Evolutionary conservation across 2,329 filamentous ascomycete species (phyloP).

Genomic region (Tolypocladium tropicale): DNA sequence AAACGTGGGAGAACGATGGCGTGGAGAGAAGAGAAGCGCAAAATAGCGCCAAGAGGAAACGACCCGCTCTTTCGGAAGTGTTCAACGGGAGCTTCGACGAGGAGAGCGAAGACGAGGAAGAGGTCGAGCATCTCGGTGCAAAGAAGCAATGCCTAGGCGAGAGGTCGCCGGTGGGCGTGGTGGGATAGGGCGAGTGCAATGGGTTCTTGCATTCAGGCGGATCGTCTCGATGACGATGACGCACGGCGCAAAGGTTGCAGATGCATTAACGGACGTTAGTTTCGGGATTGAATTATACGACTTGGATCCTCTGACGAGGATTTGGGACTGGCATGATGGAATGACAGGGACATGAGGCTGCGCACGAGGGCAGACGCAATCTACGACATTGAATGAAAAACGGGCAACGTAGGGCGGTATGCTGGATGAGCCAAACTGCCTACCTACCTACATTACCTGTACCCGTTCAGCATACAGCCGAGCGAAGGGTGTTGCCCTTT

Average conservation of each 20-base stretch:
- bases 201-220: not conserved
- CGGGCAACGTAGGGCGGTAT: not conserved
- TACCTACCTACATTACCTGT: too few relatives aligned
- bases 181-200: constrained; percentile 11
- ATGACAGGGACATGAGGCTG: not conserved
- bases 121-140: constrained; percentile 12
- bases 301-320: not conserved
- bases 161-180: constrained; percentile 18
- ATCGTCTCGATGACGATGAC: not conserved
- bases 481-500: too few relatives aligned
- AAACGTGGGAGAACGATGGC: constrained; percentile 29
- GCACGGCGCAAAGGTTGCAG: not conserved
- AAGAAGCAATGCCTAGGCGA: constrained; percentile 25
- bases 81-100: constrained; percentile 31
- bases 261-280: not conserved
- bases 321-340: not conserved
- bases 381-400: not conserved
- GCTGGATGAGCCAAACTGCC: too few relatives aligned
- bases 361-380: not conserved
- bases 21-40: constrained; percentile 20
- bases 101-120: constrained; percentile 22
- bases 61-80: constrained; percentile 24
- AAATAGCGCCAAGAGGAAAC: constrained; percentile 19
- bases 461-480: too few relatives aligned
- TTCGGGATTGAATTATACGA: not conserved